Conservation (phyloP, 164 flowering plant species). For the Magnolia officinalis region DNA sequence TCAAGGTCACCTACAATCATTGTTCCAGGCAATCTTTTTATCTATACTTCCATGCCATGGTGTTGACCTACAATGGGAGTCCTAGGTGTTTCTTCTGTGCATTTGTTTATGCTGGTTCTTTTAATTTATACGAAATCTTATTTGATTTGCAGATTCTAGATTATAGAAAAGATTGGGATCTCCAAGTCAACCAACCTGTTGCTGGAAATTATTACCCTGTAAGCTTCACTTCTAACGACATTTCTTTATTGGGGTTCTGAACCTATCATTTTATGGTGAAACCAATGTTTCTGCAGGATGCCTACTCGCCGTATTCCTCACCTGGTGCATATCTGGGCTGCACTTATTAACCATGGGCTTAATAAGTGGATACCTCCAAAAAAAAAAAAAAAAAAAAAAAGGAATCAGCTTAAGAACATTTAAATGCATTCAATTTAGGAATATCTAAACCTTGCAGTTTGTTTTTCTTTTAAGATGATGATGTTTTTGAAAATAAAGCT, state of each 20-base stretch:
- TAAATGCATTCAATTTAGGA: not conserved
- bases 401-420: not conserved
- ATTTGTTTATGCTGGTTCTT: not conserved
- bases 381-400: not conserved
- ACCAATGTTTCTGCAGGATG: not conserved
- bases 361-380: not conserved
- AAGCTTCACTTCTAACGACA: slow-evolving; percentile 23
- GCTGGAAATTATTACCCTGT: slow-evolving; percentile 98
- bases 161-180: slow-evolving; percentile 80
- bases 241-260: not conserved
- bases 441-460: not conserved
- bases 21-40: not conserved
- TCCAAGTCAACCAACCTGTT: slow-evolving; percentile 76
- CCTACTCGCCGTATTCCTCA: not conserved
- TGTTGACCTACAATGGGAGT: not conserved
- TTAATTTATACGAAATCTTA: not conserved
- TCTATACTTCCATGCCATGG: not conserved
- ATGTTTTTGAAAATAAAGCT: not conserved
- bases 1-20: not conserved
- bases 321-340: not conserved
- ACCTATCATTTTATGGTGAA: not conserved
- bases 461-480: not conserved
- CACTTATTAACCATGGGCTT: not conserved
- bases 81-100: not conserved
- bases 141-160: slow-evolving; percentile 68